Evolutionary conservation across 768 basidiomycete species (phyloP).

Genomic region (Mycena venus): DNA sequence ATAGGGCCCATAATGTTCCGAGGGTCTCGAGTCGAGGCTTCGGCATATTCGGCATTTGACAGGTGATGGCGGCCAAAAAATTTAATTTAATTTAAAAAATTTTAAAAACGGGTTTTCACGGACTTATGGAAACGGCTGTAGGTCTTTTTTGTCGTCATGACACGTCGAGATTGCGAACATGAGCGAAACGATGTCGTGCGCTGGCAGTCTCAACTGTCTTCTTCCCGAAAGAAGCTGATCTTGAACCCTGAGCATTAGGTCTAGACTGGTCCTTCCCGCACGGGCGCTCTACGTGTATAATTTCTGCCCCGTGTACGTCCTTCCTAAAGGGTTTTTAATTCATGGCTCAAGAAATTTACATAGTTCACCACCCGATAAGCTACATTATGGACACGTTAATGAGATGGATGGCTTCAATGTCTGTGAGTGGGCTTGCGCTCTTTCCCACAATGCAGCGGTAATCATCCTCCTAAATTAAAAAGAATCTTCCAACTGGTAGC

Average conservation of each 20-base stretch:
- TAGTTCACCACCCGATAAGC: not conserved
- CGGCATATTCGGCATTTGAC: not conserved
- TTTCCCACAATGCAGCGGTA: not conserved
- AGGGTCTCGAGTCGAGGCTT: not conserved
- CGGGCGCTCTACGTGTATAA: not conserved
- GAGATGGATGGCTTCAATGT: not conserved
- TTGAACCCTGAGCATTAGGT: not conserved
- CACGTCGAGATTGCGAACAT: not conserved
- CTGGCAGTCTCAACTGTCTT: not conserved
- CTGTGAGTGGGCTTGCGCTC: not conserved
- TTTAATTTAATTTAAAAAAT: not conserved
- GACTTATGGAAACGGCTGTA: not conserved
- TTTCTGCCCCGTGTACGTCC: not conserved
- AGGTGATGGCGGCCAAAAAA: not conserved
- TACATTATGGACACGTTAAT: not conserved
- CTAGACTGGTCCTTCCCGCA: not conserved
- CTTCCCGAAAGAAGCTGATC: slow-evolving; percentile 5
- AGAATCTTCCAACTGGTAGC: not conserved
- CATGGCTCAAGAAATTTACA: not conserved
- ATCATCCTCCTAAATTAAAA: slow-evolving; percentile 3
- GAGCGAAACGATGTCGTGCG: not conserved
- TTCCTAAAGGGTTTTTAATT: not conserved
- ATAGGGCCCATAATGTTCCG: not conserved
- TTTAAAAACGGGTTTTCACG: not conserved
- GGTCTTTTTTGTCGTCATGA: slow-evolving; percentile 1